Evolutionary conservation across 345 rosid genomes (phyloP).

Genomic region (Linum lewisii): DNA sequence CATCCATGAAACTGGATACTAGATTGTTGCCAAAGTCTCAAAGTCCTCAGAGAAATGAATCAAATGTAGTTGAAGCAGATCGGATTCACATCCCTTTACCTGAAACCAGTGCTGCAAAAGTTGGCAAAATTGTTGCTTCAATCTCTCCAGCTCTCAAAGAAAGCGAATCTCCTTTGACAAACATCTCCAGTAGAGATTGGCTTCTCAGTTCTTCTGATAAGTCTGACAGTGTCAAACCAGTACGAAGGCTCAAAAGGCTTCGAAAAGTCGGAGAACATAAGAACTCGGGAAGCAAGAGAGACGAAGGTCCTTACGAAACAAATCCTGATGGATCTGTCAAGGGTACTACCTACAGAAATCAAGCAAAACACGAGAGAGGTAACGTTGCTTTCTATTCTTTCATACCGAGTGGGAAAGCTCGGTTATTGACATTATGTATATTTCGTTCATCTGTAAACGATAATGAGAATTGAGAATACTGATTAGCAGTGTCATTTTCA

Average conservation of each 20-base stretch:
- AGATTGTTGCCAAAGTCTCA: slow-evolving; percentile 22
- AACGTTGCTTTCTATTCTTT: slow-evolving; percentile 12
- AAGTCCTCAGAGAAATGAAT: slow-evolving; percentile 20
- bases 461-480: not conserved
- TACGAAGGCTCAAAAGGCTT: slow-evolving; percentile 61
- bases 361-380: slow-evolving; percentile 35
- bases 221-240: slow-evolving; percentile 31
- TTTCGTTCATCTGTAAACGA: no score
- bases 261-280: slow-evolving; percentile 50
- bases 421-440: no score
- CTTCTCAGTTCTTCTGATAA: slow-evolving; percentile 46
- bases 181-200: slow-evolving; percentile 56
- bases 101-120: slow-evolving; percentile 14
- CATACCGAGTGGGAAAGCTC: no score
- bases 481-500: slow-evolving; percentile 18
- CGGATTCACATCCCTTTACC: slow-evolving; percentile 23
- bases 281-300: slow-evolving; percentile 20
- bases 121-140: slow-evolving; percentile 16
- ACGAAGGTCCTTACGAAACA: slow-evolving; percentile 12
- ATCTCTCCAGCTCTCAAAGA: slow-evolving; percentile 30
- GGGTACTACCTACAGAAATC: slow-evolving; percentile 15
- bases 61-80: slow-evolving; percentile 13
- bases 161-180: slow-evolving; percentile 27
- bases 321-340: slow-evolving; percentile 4
- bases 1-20: slow-evolving; percentile 23